Evolutionary conservation across 2,329 filamentous ascomycete genomes (phyloP), one percentile per base, ranked within the genome.

Genomic region (Aspergillus oerlinghausenensis): DNA sequence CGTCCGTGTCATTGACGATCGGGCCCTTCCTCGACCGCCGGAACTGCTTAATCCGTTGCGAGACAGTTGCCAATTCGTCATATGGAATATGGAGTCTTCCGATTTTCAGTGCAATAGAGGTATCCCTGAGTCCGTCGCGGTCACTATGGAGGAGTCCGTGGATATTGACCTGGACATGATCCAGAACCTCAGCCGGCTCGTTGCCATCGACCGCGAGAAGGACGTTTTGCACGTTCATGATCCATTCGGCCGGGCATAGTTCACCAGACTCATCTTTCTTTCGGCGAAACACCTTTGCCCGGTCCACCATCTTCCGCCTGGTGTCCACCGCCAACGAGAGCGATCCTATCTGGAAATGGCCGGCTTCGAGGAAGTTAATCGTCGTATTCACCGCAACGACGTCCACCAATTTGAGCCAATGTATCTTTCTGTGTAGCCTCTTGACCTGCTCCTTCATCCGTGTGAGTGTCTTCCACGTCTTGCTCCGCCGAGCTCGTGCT

Each of bases 271-370:
- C 80, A 62, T 86, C 80, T 68, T 86, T 86, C 73, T 88, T 83
- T 68, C 91, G 90, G 65, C 92, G 88, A 74, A 96, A 96, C 66
- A 96, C 87, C 48, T 92, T 88, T 57, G 90, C 91, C 54, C 92
- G 85, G 69, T 97, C 92, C 29, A 96, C 90, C 75, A 92, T 93
- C 75, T 96, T 95, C 60, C 86, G 87, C 64, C 95, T 82, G 6
- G 94, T 97, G 70, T 99, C 93, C 53, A 99, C 89, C 4, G 90
- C 89, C 58, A 96, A 79, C 14, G 89, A 92, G 66, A 97, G 84
- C 65, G 85, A 90, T 56, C 92, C 93, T 55, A 97, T 79, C 68
- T 96, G 90, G 47, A 97, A 73, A 60, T 87, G 89, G 23, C 94
- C 94, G 26, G 96, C 89, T 63, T 92, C 89, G 25, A 88, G 80